phyloP scores from a whole-genome alignment of 169 alveolate genomes.

The Plasmodium gallinaceum region DNA sequence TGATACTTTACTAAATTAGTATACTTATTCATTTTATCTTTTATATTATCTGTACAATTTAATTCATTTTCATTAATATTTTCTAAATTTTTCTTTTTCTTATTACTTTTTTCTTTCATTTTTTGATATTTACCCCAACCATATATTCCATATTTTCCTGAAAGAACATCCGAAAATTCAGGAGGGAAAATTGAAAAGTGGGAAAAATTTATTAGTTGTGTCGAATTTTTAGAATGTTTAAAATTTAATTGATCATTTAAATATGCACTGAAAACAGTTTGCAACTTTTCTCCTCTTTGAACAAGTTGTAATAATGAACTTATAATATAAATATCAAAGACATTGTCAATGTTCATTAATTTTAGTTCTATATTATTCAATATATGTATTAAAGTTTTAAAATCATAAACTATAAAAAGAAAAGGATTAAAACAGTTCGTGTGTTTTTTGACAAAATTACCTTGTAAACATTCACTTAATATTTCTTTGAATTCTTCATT shows the following conservation, averaged over 20 bases:
- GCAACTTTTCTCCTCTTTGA: conserved; percentile 76
- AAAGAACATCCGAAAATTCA: conserved; percentile 59
- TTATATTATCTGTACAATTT: background rate
- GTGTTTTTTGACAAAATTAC: background rate
- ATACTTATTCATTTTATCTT: background rate
- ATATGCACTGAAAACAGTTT: conserved; percentile 46
- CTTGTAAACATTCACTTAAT: conserved; percentile 19
- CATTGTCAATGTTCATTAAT: conserved; percentile 22
- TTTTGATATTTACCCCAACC: conserved; percentile 75
- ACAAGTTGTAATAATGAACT: conserved; percentile 65
- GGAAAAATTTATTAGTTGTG: background rate
- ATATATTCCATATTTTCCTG: conserved; percentile 46
- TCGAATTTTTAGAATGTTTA: background rate
- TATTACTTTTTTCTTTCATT: conserved; percentile 22
- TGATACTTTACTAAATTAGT: background rate
- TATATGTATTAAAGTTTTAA: conserved; percentile 51
- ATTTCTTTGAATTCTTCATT: conserved; percentile 15
- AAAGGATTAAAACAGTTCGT: background rate
- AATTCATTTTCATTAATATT: background rate
- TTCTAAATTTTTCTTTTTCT: background rate
- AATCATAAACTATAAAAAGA: conserved; percentile 64
- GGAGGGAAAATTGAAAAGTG: conserved; percentile 43
- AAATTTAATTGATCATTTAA: background rate
- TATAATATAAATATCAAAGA: conserved; percentile 68
- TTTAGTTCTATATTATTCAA: conserved; percentile 36